Evolutionary conservation across 2,329 filamentous ascomycete species (phyloP).

Genomic region (Metarhizium rileyi): DNA sequence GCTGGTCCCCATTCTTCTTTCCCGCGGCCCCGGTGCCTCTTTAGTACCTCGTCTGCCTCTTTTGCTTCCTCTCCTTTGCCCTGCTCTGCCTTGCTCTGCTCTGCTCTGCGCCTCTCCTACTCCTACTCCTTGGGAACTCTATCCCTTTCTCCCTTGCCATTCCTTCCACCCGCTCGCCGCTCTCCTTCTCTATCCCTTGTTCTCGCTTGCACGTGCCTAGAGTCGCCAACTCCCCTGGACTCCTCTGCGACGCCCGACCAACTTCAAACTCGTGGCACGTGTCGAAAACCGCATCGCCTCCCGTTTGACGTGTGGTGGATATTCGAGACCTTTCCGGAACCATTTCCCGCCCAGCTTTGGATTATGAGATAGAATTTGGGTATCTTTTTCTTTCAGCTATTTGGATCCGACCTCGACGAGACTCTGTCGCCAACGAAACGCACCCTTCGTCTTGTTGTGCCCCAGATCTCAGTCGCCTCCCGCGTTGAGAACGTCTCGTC

Average conservation of each 20-base stretch:
- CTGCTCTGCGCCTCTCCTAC: not conserved
- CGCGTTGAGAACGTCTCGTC: constrained; percentile 9
- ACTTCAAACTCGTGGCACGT: constrained; percentile 6
- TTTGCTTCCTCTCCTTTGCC: constrained; percentile 4
- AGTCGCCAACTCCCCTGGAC: constrained; percentile 2
- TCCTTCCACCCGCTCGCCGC: not conserved
- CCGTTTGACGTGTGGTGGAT: not conserved
- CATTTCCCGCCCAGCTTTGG: constrained; percentile 13
- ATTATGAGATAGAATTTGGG: constrained; percentile 28
- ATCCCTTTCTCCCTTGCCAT: constrained; percentile 4
- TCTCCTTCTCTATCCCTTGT: not conserved
- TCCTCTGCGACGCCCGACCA: constrained; percentile 2
- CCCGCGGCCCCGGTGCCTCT: constrained; percentile 2
- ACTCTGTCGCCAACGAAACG: not conserved
- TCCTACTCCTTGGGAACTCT: not conserved
- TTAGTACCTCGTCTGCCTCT: constrained; percentile 3
- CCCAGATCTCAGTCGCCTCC: not conserved
- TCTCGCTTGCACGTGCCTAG: constrained; percentile 7
- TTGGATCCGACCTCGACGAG: constrained; percentile 15
- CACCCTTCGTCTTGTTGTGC: constrained; percentile 1
- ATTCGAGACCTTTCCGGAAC: not conserved
- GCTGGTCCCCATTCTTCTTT: constrained; percentile 6
- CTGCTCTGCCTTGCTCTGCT: no score
- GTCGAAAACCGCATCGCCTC: constrained; percentile 5
- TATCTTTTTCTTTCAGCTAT: constrained; percentile 17